A percentile compares a stretch with the other conserved stretches of the same genome.
Conservation (phyloP, 2,329 filamentous ascomycete species). For the Lithohypha guttulata region DNA sequence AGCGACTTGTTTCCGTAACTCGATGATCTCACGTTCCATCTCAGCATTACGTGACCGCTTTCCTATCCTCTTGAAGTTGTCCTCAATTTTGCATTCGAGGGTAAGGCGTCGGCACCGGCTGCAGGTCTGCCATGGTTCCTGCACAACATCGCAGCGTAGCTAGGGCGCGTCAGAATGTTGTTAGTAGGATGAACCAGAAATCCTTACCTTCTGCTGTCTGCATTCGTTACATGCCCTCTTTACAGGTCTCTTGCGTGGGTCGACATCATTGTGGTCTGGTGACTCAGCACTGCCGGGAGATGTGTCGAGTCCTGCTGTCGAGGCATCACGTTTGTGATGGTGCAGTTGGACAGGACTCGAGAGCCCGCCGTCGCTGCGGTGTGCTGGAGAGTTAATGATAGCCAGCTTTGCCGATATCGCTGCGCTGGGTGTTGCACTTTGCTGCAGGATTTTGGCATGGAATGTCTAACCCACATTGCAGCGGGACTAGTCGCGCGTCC, state of each 20-base stretch:
- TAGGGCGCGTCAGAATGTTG: constrained; percentile 25
- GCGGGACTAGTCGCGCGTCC: too few relatives aligned
- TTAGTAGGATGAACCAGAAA: too few relatives aligned
- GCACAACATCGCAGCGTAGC: constrained; percentile 57
- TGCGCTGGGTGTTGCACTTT: not conserved
- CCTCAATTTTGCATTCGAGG: constrained; percentile 55
- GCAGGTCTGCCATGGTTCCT: constrained; percentile 53
- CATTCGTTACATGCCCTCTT: constrained; percentile 61
- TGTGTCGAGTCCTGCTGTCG: constrained; percentile 35
- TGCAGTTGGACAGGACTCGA: constrained; percentile 2
- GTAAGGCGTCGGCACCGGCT: constrained; percentile 52
- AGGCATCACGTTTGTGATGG: constrained; percentile 32
- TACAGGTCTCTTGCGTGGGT: constrained; percentile 35
- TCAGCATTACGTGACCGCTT: constrained; percentile 56
- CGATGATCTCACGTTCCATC: constrained; percentile 49
- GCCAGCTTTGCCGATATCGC: constrained; percentile 16
- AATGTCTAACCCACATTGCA: not conserved
- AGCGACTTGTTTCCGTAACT: constrained; percentile 39
- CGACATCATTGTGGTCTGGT: constrained; percentile 29
- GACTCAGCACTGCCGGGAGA: constrained; percentile 34
- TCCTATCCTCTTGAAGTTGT: constrained; percentile 57
- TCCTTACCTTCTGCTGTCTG: constrained; percentile 56
- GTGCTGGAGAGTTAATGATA: constrained; percentile 17
- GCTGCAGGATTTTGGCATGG: not conserved
- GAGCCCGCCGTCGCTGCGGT: constrained; percentile 4